A percentile compares a stretch with the other conserved stretches of the same genome.
Conservation (phyloP, 2,329 filamentous ascomycete genomes). For the Venturia oleaginea region DNA sequence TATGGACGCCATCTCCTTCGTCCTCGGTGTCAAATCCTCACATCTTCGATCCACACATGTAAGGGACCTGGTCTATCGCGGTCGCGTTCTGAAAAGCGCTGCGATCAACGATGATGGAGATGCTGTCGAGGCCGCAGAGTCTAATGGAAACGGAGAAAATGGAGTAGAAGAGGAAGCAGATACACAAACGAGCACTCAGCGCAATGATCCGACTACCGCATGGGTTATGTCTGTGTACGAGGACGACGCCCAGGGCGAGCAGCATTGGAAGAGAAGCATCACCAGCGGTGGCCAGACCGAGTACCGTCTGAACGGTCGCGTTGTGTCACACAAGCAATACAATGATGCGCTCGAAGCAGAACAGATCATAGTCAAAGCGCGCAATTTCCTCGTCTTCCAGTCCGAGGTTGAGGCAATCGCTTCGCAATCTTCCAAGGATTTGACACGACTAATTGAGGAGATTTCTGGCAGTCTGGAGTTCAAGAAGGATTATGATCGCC, state of each 20-base stretch:
- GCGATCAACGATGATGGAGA: slow-evolving; percentile 88
- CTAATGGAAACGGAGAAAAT: slow-evolving; percentile 41
- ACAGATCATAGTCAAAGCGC: slow-evolving; percentile 94
- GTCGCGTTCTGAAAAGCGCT: slow-evolving; percentile 81
- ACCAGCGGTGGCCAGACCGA: slow-evolving; percentile 82
- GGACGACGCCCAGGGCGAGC: slow-evolving; percentile 90
- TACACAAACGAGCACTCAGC: slow-evolving; percentile 54
- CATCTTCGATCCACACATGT: slow-evolving; percentile 90
- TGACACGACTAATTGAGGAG: slow-evolving; percentile 91
- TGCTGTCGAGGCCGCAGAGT: slow-evolving; percentile 37
- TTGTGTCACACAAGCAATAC: slow-evolving; percentile 84
- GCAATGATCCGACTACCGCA: slow-evolving; percentile 78
- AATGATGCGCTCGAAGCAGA: slow-evolving; percentile 86
- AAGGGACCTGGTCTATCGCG: slow-evolving; percentile 91
- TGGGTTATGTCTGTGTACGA: slow-evolving; percentile 99
- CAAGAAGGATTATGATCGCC: slow-evolving; percentile 83
- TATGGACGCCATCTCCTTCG: slow-evolving; percentile 99
- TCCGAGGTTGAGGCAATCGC: slow-evolving; percentile 97
- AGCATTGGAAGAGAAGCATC: slow-evolving; percentile 92
- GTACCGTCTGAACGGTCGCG: slow-evolving; percentile 90
- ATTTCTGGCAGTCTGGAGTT: slow-evolving; percentile 94
- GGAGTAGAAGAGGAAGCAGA: slow-evolving; percentile 38
- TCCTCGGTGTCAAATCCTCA: slow-evolving; percentile 97
- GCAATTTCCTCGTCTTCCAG: slow-evolving; percentile 97
- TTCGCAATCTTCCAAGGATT: slow-evolving; percentile 84